A percentile compares a stretch with the other conserved stretches of the same genome.
Evolutionary conservation across 192 early-diverging fungal genomes (phyloP).

Genomic region (Mortierella antarctica): DNA sequence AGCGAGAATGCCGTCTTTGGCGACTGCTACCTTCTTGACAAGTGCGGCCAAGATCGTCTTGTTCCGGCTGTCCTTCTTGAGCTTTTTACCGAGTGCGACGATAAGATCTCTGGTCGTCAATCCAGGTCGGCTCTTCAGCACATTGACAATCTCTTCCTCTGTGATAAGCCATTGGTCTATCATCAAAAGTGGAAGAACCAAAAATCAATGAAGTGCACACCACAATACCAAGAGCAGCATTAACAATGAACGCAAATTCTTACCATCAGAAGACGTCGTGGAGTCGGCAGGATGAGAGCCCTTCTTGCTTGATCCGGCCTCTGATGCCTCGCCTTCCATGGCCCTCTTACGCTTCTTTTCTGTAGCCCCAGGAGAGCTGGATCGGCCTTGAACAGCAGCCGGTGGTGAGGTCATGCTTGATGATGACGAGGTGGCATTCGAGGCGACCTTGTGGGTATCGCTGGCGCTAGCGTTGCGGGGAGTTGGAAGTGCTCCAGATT

Average conservation of each 20-base stretch:
- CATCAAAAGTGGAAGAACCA: not conserved
- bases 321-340: slow-evolving; percentile 16
- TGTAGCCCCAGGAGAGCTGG: not conserved
- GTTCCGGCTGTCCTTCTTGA: slow-evolving; percentile 64
- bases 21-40: slow-evolving; percentile 59
- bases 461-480: slow-evolving; percentile 61
- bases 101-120: slow-evolving; percentile 76
- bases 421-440: slow-evolving; percentile 5
- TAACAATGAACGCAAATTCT: not conserved
- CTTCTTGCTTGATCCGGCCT: slow-evolving; percentile 32
- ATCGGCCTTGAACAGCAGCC: slow-evolving; percentile 5
- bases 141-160: slow-evolving; percentile 72
- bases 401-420: slow-evolving; percentile 12
- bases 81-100: slow-evolving; percentile 67
- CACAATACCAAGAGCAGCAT: not conserved
- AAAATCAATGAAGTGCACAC: not conserved
- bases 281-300: slow-evolving; percentile 22
- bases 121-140: slow-evolving; percentile 63
- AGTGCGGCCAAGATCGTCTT: slow-evolving; percentile 55
- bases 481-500: slow-evolving; percentile 14
- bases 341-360: slow-evolving; percentile 31
- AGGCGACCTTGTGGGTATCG: not conserved
- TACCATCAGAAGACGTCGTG: slow-evolving; percentile 17
- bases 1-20: slow-evolving; percentile 27
- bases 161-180: slow-evolving; percentile 65